These are phyloP conservation scores for Phlebiopsis gigantea DNA, from an alignment of 768 basidiomycete species.

Conservation along the genomic window DNA sequence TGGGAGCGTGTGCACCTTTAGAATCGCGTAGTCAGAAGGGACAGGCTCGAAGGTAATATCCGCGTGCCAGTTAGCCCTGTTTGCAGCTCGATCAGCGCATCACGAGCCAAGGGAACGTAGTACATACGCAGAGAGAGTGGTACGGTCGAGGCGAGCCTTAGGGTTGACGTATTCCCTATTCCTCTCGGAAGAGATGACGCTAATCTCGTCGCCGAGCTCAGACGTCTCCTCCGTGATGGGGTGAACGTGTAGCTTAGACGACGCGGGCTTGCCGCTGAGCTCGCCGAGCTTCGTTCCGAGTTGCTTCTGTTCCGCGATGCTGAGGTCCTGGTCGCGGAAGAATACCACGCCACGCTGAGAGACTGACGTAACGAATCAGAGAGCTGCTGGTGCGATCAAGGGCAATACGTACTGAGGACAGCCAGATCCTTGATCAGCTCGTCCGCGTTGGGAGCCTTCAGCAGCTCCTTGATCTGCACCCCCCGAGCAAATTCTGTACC, in stretches of 20 bases:
- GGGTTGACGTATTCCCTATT: slow-evolving; percentile 2
- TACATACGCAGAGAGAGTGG: slow-evolving; percentile 10
- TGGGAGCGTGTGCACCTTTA: slow-evolving; percentile 13
- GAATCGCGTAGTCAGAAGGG: slow-evolving; percentile 14
- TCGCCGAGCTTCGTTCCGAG: slow-evolving; percentile 27
- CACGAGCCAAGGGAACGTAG: neutral
- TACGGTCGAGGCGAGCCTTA: slow-evolving; percentile 1
- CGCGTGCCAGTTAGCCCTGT: slow-evolving; percentile 12
- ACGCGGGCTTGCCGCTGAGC: slow-evolving; percentile 13
- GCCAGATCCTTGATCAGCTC: slow-evolving; percentile 8
- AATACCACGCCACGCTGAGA: slow-evolving; percentile 25
- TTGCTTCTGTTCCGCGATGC: slow-evolving; percentile 25
- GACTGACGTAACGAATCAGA: neutral
- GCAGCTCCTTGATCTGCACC: slow-evolving; percentile 1
- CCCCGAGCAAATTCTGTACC: slow-evolving; percentile 9
- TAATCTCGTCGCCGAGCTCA: slow-evolving; percentile 14
- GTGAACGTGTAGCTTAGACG: slow-evolving; percentile 13
- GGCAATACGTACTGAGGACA: neutral
- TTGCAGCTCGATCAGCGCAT: neutral
- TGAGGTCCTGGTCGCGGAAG: slow-evolving; percentile 30
- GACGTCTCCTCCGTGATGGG: slow-evolving; percentile 13
- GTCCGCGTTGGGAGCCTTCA: slow-evolving; percentile 9
- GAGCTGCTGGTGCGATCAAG: no score
- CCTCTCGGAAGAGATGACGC: slow-evolving; percentile 13
- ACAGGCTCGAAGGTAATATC: slow-evolving; percentile 14